Evolutionary conservation across 225 moss, liverwort and hornwort species (phyloP).

Genomic region (Bryoerythrophyllum caledonicum): DNA sequence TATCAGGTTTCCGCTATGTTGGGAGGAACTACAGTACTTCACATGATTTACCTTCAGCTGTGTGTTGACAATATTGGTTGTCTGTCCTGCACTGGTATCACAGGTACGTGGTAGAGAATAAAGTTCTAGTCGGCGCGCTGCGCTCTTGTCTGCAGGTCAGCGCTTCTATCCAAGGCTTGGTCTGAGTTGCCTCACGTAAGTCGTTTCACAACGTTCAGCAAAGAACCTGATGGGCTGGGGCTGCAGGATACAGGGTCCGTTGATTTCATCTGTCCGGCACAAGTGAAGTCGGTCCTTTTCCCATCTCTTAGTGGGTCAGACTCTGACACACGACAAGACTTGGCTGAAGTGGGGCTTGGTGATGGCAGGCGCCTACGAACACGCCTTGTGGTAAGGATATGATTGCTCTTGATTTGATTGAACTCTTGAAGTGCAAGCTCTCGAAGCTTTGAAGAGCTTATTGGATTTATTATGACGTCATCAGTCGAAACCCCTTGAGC

Average conservation of each 20-base stretch:
- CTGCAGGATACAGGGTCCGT: conserved; percentile 65
- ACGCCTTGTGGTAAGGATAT: conserved; percentile 74
- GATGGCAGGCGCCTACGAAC: conserved; percentile 76
- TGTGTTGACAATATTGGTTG: conserved; percentile 22
- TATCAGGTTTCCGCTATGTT: conserved; percentile 10
- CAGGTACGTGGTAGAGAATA: conserved; percentile 97
- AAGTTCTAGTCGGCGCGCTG: conserved; percentile 68
- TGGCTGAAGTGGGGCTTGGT: conserved; percentile 77
- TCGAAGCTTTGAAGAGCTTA: not conserved
- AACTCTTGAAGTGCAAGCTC: not conserved
- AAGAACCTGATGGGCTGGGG: conserved; percentile 50
- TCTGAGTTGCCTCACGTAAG: conserved; percentile 12
- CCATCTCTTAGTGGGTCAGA: conserved; percentile 35
- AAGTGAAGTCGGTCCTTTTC: conserved; percentile 73
- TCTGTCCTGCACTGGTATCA: conserved; percentile 10
- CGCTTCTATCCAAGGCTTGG: conserved; percentile 20
- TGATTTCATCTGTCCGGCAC: conserved; percentile 75
- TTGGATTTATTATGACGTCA: not conserved
- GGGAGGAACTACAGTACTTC: not conserved
- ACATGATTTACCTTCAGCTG: conserved; percentile 3
- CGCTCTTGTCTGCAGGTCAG: conserved; percentile 70
- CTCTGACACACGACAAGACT: conserved; percentile 44
- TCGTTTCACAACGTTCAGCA: conserved; percentile 20
- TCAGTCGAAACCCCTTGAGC: conserved; percentile 12
- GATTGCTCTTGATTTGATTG: not conserved